Evolutionary conservation across 345 rosid species (phyloP).

Genomic region (Rhizophora apiculata): DNA sequence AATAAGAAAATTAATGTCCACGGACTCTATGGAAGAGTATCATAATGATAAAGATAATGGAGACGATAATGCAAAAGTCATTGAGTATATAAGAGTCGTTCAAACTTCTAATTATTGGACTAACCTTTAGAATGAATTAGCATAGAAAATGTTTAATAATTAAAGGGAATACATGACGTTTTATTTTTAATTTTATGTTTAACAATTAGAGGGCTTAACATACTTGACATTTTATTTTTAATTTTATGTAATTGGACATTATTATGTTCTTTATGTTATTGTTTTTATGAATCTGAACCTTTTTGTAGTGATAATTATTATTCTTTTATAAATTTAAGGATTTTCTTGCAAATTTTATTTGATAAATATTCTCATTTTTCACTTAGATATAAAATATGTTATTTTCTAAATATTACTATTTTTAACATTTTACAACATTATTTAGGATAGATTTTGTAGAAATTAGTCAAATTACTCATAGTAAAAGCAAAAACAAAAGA

Average conservation of each 20-base stretch:
- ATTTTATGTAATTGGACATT: too few relatives aligned
- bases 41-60: not conserved
- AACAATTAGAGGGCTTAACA: not conserved
- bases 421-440: too few relatives aligned
- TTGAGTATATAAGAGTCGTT: not conserved
- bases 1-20: not conserved
- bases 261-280: too few relatives aligned
- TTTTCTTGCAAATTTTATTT: too few relatives aligned
- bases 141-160: not conserved
- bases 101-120: not conserved
- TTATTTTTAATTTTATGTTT: not conserved
- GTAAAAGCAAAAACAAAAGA: not conserved
- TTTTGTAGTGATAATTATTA: too few relatives aligned
- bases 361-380: too few relatives aligned
- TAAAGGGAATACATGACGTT: not conserved
- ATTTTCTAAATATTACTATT: too few relatives aligned
- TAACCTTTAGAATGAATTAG: not conserved
- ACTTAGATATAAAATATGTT: too few relatives aligned
- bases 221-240: not conserved
- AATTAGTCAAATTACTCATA: not conserved
- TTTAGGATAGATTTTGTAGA: not conserved
- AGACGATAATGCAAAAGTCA: too few relatives aligned
- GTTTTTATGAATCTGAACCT: too few relatives aligned
- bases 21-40: not conserved
- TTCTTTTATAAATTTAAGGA: too few relatives aligned